These are phyloP conservation scores for Encephalitozoon romaleae DNA, from an alignment of 371 early-diverging fungal species.

Conservation along the genomic window DNA sequence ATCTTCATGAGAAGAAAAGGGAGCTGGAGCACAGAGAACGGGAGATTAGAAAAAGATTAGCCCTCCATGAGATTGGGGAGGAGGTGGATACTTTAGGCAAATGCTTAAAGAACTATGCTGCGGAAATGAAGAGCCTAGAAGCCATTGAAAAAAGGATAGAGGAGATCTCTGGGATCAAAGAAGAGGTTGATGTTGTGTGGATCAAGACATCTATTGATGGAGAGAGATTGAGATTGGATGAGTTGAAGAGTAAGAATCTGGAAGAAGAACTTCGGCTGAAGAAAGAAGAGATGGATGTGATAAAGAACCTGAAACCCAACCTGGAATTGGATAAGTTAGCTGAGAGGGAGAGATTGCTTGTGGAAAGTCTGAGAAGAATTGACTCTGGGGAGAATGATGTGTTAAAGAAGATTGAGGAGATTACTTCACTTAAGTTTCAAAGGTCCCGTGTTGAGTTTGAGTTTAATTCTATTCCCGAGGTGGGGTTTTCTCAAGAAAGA, in stretches of 20 bases:
- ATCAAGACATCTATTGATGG: slow-evolving; percentile 45
- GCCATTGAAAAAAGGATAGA: slow-evolving; percentile 26
- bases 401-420: slow-evolving; percentile 16
- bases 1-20: slow-evolving; percentile 23
- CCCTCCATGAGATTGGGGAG: not conserved
- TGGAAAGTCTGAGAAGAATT: slow-evolving; percentile 6
- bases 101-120: not conserved
- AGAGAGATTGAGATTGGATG: slow-evolving; percentile 31
- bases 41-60: not conserved
- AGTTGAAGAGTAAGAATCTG: slow-evolving; percentile 26
- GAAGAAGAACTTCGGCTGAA: slow-evolving; percentile 45
- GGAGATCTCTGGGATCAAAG: slow-evolving; percentile 7
- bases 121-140: not conserved
- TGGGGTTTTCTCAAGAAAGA: slow-evolving; percentile 1
- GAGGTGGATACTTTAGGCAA: not conserved
- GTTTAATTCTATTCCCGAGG: not conserved
- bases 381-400: slow-evolving; percentile 17
- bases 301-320: slow-evolving; percentile 1
- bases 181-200: slow-evolving; percentile 34
- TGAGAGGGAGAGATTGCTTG: slow-evolving; percentile 41
- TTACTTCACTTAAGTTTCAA: slow-evolving; percentile 15
- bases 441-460: slow-evolving; percentile 27
- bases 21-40: not conserved
- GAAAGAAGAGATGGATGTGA: slow-evolving; percentile 31
- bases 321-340: slow-evolving; percentile 62